Conservation (phyloP, 768 basidiomycete genomes). For the Pholiota molesta region DNA sequence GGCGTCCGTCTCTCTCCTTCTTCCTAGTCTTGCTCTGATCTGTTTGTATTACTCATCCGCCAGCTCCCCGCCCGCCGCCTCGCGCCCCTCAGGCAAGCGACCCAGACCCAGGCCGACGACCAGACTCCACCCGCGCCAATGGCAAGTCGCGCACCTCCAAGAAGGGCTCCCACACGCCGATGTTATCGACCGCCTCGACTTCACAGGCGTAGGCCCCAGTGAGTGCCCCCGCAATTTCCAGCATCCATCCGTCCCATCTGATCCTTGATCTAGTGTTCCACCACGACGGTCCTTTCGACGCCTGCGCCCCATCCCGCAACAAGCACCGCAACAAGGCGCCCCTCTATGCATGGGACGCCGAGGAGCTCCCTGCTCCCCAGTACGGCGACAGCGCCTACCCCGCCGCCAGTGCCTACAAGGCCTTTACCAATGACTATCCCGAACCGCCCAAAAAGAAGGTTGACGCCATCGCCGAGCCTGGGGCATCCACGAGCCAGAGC, state of each 20-base stretch:
- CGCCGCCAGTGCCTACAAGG: constrained; percentile 46
- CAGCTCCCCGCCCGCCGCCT: constrained; percentile 23
- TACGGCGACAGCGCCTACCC: constrained; percentile 57
- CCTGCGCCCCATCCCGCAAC: constrained; percentile 90
- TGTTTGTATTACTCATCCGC: constrained; percentile 17
- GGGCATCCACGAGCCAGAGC: constrained; percentile 92
- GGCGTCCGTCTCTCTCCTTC: constrained; percentile 42
- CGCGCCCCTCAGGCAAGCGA: constrained; percentile 42
- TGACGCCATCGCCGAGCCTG: constrained; percentile 91
- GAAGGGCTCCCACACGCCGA: constrained; percentile 87
- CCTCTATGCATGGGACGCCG: constrained; percentile 73
- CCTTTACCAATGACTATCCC: constrained; percentile 53
- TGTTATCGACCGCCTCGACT: constrained; percentile 89
- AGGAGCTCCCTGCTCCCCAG: constrained; percentile 37
- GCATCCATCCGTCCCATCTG: constrained; percentile 9
- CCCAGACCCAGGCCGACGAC: constrained; percentile 56
- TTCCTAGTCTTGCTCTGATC: constrained; percentile 12
- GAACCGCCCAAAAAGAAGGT: constrained; percentile 82
- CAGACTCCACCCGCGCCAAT: constrained; percentile 35
- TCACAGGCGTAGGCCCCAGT: constrained; percentile 85
- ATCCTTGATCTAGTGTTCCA: constrained; percentile 70
- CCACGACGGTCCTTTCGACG: constrained; percentile 91
- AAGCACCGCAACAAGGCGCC: constrained; percentile 78
- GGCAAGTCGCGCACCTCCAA: constrained; percentile 48
- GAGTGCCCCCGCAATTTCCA: constrained; percentile 33